Evolutionary conservation across 2,329 filamentous ascomycete genomes (phyloP), one percentile per base, ranked within the genome.

Genomic region (Davidsoniella eucalypti): DNA sequence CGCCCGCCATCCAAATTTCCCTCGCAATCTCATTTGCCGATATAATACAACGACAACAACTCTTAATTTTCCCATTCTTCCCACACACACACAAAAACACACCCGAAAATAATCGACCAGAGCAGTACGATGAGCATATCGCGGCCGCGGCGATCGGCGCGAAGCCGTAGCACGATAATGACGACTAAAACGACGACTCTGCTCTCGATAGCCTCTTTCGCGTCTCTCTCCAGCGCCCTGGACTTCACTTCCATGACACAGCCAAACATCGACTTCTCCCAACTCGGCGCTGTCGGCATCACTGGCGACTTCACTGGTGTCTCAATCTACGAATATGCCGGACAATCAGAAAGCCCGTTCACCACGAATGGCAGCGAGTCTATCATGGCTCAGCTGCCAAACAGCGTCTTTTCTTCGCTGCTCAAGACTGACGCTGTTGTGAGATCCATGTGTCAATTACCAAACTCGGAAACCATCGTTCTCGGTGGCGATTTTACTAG

Each of bases 401-500:
- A 94, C 66, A 87, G 88, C 58, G 78, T 80, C 25, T 86, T 95
- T 57, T 73, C 80, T 17, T 76, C 79, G 16, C 68, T 95, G 45
- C 76, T 82, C 49, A 73, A 78, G 39, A 82, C 87, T 42, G 87
- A 96, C 65, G 88, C 83, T 52, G 79, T 82, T 45, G 94, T 98
- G 60, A 75, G 80, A 60, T 75, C 86, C 56, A 92, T 98, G 84
- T 98, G 92, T 67, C 69, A 47, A 67, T 72, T 58, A 70, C 73
- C 52, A 74, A 85, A 63, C 83, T 84, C 56, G 73, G 71, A 5
- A 66, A 82, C 51, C 70, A 75, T 96, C 25, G 75, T 96, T 44
- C 75, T 98, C 14, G 92, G 84, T 51, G 92, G 92, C 44, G 96
- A 96, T 67, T 98, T 98, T 62, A 96, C 92, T 29, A 93, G 86